Evolutionary conservation across 495 filamentous ascomycete genomes (phyloP).

Genomic region (Elasticomyces elasticus): DNA sequence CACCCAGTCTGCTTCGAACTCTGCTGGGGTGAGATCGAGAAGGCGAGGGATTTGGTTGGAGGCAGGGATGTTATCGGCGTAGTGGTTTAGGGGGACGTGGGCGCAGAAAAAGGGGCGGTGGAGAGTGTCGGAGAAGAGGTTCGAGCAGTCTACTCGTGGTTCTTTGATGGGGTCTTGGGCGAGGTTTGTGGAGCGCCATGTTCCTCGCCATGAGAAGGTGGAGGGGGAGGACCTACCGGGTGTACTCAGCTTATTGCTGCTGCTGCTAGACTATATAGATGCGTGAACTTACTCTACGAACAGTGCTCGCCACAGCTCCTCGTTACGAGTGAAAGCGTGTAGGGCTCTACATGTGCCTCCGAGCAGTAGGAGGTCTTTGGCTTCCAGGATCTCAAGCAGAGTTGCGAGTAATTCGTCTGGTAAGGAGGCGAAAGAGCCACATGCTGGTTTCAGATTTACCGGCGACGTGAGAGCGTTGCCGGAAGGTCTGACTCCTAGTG

Average conservation of each 20-base stretch:
- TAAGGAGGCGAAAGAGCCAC: slow-evolving; percentile 53
- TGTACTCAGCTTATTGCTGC: slow-evolving; percentile 15
- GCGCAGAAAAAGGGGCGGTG: slow-evolving; percentile 89
- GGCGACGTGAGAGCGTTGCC: slow-evolving; percentile 70
- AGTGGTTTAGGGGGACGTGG: slow-evolving; percentile 57
- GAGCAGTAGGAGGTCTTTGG: slow-evolving; percentile 48
- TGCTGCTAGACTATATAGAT: slow-evolving; percentile 4
- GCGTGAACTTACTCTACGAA: slow-evolving; percentile 60
- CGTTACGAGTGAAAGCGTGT: slow-evolving; percentile 73
- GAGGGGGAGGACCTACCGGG: slow-evolving; percentile 25
- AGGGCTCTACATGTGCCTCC: slow-evolving; percentile 82
- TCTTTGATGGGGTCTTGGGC: slow-evolving; percentile 43
- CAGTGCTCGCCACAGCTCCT: slow-evolving; percentile 84
- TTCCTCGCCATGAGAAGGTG: slow-evolving; percentile 67
- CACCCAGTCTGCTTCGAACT: slow-evolving; percentile 68
- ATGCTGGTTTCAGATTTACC: slow-evolving; percentile 52
- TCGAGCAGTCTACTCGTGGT: slow-evolving; percentile 54
- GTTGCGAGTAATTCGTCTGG: slow-evolving; percentile 76
- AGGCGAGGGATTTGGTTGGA: slow-evolving; percentile 65
- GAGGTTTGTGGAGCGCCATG: slow-evolving; percentile 77
- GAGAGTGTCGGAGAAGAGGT: slow-evolving; percentile 83
- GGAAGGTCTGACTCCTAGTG: slow-evolving; percentile 73
- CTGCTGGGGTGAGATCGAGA: slow-evolving; percentile 54
- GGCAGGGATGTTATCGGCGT: slow-evolving; percentile 57
- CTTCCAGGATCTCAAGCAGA: slow-evolving; percentile 66